phyloP scores from a whole-genome alignment of 2,329 filamentous ascomycete species.

The Thermothelomyces thermophilus region DNA sequence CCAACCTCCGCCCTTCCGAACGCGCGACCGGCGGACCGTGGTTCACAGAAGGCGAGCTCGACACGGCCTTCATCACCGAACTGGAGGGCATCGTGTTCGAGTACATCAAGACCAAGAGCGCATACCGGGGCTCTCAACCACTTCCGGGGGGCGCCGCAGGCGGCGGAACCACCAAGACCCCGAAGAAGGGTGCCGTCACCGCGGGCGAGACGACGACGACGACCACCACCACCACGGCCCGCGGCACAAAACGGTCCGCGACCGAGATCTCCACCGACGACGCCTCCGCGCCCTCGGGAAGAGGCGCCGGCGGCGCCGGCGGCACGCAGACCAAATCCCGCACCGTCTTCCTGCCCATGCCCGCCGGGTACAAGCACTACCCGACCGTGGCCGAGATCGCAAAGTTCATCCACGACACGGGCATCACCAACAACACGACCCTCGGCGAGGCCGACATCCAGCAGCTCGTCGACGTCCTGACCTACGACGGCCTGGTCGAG shows the following conservation, averaged over 20 bases:
- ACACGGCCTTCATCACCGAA: constrained; percentile 78
- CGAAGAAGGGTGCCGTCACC: constrained; percentile 51
- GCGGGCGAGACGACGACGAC: constrained; percentile 39
- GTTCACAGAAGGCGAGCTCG: constrained; percentile 87
- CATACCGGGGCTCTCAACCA: constrained; percentile 46
- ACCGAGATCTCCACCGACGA: constrained; percentile 38
- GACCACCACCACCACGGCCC: no score
- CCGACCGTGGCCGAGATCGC: constrained; percentile 77
- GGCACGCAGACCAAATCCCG: constrained; percentile 7
- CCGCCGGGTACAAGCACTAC: constrained; percentile 67
- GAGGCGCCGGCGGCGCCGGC: constrained; percentile 1
- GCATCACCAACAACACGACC: constrained; percentile 66
- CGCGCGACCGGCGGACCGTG: constrained; percentile 89
- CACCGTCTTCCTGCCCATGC: constrained; percentile 45
- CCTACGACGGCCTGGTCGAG: constrained; percentile 82
- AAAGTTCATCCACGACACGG: constrained; percentile 59
- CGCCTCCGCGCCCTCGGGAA: constrained; percentile 17
- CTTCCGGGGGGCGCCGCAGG: constrained; percentile 5
- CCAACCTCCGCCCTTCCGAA: constrained; percentile 75
- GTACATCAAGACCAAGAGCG: constrained; percentile 65
- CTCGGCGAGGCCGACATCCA: constrained; percentile 70
- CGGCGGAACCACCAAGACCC: constrained; percentile 33
- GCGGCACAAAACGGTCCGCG: constrained; percentile 47
- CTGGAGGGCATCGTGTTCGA: constrained; percentile 68
- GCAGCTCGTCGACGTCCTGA: constrained; percentile 79